Base-by-base conservation (phyloP, 2,329 filamentous ascomycete species). In the Pseudophaeomoniella oleicola region DNA sequence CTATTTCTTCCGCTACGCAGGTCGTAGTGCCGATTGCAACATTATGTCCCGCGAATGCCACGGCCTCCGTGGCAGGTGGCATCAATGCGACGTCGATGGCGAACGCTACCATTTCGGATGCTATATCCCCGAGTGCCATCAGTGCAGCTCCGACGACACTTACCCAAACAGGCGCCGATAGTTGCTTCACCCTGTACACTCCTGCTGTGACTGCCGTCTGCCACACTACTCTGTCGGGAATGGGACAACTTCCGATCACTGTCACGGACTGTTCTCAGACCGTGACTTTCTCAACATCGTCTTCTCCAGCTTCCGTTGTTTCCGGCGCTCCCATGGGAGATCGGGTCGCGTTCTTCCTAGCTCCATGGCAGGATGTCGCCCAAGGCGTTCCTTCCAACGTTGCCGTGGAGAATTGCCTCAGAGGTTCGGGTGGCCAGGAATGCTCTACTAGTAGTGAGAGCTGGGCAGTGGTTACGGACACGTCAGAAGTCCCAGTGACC, bases 141-240 rank as follows among this genome's bases (percentile, higher is more conserved):
- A 29, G 22, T 16, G 17, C 18, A 12, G 10, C 16, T 13, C 39
- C 36, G 12, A 36, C 34, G 10, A 42, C 42, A 5, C 32, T 39
- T 6, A 40, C 44, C 18, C 37, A 44, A 1, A 13, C 43, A 18
- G 45, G 42, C 32, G 27, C 33, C 14, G 29, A 44, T 30, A 44
- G 45, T 18, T 49, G 46, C 32, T 43, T 45, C 32, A 49, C 45
- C 3, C 35, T 49, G 10, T 46, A 43, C 34, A 37, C 39, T 12
- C 37, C 39, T 3, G 34, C 38, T 11, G 44, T 42, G 3, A 46
- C 43, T 3, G 22, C 44, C 3, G 19, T 36, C 19, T 49, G 45
- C 30, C 34, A 30, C 16, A 47, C 45, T 3, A 42, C 40, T 10
- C 18, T 48, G 19, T 31, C 38, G 11, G 38, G 33, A 9, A 32